A percentile compares a stretch with the other conserved stretches of the same genome.
Evolutionary conservation across 2,329 filamentous ascomycete genomes (phyloP).

Genomic region (Apiospora pterosperma): DNA sequence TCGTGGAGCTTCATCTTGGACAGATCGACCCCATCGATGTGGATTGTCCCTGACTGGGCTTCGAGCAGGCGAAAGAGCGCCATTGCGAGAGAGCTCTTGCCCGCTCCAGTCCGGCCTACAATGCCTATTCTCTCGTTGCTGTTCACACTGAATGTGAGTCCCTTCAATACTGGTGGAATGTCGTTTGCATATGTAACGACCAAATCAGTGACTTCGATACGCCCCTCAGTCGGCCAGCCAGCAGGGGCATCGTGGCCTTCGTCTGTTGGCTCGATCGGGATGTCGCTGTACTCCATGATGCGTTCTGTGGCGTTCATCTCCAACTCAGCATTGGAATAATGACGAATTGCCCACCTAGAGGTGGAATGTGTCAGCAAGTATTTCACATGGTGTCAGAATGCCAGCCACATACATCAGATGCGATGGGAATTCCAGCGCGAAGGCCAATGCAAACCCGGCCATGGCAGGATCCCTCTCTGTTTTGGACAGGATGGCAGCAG

Average conservation of each 20-base stretch:
- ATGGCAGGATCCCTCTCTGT: conserved; percentile 63
- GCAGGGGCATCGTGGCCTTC: conserved; percentile 60
- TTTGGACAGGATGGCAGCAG: conserved; percentile 59
- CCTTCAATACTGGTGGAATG: conserved; percentile 67
- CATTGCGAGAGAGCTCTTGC: conserved; percentile 72
- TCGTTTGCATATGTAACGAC: conserved; percentile 70
- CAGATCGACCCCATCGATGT: conserved; percentile 73
- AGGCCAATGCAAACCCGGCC: conserved; percentile 72
- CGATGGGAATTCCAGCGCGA: conserved; percentile 67
- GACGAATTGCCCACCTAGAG: conserved; percentile 47
- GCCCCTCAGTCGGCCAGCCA: conserved; percentile 72
- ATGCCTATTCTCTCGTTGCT: conserved; percentile 71
- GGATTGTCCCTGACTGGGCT: conserved; percentile 60
- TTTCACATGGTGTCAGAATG: not conserved
- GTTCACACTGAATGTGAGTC: conserved; percentile 64
- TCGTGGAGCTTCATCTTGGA: conserved; percentile 67
- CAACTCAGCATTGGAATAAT: conserved; percentile 69
- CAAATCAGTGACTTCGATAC: conserved; percentile 69
- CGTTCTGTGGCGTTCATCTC: conserved; percentile 78
- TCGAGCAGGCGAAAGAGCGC: conserved; percentile 78
- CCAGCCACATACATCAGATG: conserved; percentile 60
- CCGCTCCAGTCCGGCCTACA: conserved; percentile 73
- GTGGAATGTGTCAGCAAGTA: not conserved
- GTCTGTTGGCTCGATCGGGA: conserved; percentile 65
- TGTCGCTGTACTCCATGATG: conserved; percentile 69